Percentiles rank a stretch among this genome's conserved stretches.
Evolutionary conservation across 2,329 filamentous ascomycete species (phyloP).

Genomic region (Uncinocarpus reesii): DNA sequence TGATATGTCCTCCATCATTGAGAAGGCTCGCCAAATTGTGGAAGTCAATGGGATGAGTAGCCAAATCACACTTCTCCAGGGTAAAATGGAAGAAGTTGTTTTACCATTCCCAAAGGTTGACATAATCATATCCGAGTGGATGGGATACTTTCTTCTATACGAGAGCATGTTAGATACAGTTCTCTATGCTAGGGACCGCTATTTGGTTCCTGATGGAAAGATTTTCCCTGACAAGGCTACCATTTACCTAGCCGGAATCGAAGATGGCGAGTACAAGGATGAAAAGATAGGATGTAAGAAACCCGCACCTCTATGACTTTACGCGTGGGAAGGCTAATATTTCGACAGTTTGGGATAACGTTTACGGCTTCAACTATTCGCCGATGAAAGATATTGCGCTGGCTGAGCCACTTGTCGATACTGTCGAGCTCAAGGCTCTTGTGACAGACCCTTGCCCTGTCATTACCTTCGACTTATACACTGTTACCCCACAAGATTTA

Average conservation of each 20-base stretch:
- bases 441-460: conserved; percentile 82
- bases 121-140: conserved; percentile 99
- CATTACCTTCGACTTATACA: conserved; percentile 87
- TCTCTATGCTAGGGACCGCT: conserved; percentile 87
- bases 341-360: conserved; percentile 86
- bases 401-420: conserved; percentile 92
- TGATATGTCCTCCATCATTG: conserved; percentile 99
- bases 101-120: conserved; percentile 92
- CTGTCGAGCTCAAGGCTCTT: conserved; percentile 92
- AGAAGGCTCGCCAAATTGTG: conserved; percentile 95
- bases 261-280: conserved; percentile 98
- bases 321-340: conserved; percentile 7
- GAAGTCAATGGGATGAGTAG: conserved; percentile 79
- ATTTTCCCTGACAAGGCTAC: conserved; percentile 99
- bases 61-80: conserved; percentile 95
- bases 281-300: conserved; percentile 97
- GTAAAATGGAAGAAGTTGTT: conserved; percentile 98
- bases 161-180: conserved; percentile 99
- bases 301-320: neutral
- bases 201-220: conserved; percentile 72
- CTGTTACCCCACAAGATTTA: conserved; percentile 70
- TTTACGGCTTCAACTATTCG: conserved; percentile 94
- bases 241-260: conserved; percentile 92
- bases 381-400: conserved; percentile 89
- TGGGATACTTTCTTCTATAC: conserved; percentile 98